phyloP scores from a whole-genome alignment of 768 basidiomycete genomes.

The Sarcomyxa edulis region DNA sequence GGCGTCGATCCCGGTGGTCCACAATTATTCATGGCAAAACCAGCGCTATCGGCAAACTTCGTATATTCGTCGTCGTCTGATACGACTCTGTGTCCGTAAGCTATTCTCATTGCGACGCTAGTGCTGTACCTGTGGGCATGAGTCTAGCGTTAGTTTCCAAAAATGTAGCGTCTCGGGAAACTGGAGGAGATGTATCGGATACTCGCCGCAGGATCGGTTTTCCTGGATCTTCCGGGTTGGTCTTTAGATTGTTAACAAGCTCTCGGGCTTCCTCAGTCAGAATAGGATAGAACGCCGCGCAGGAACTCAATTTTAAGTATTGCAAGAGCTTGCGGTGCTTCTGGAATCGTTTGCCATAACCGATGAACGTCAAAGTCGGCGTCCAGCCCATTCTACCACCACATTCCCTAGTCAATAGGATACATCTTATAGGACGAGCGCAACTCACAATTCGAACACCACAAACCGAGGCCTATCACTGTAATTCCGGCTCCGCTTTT shows the following conservation, averaged over 20 bases:
- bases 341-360: slow-evolving; percentile 12
- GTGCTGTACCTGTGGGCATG: slow-evolving; percentile 7
- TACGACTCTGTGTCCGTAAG: slow-evolving; percentile 12
- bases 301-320: slow-evolving; percentile 6
- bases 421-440: background rate
- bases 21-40: slow-evolving; percentile 3
- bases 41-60: slow-evolving; percentile 6
- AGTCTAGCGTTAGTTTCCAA: background rate
- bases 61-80: slow-evolving; percentile 12
- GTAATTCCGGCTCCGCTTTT: slow-evolving; percentile 20
- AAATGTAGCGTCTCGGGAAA: background rate
- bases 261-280: slow-evolving; percentile 12
- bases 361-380: slow-evolving; percentile 9
- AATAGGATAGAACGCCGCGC: slow-evolving; percentile 4
- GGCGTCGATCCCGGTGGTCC: slow-evolving; percentile 10
- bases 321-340: slow-evolving; percentile 13
- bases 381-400: slow-evolving; percentile 14
- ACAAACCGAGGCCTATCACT: slow-evolving; percentile 6
- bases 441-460: slow-evolving; percentile 15
- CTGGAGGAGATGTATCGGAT: background rate
- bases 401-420: too few species aligned
- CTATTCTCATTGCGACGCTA: slow-evolving; percentile 10
- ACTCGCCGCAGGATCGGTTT: slow-evolving; percentile 21
- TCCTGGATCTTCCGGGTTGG: slow-evolving; percentile 12
- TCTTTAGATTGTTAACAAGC: slow-evolving; percentile 11